phyloP scores from a whole-genome alignment of 1,284 basidiomycete species.

The Athelia sp. region DNA sequence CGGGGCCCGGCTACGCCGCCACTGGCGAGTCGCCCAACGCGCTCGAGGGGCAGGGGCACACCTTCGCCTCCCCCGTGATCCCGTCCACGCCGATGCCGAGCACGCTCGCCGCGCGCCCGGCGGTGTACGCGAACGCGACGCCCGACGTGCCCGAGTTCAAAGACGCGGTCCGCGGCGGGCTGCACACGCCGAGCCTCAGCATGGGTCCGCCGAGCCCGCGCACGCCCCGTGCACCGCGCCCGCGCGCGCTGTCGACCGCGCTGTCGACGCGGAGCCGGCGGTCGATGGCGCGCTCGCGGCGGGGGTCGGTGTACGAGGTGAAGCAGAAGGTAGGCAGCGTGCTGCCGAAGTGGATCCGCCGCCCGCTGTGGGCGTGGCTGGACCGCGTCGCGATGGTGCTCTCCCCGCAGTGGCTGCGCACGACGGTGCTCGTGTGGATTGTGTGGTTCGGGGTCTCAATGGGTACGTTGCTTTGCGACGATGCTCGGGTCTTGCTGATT shows the following conservation, averaged over 20 bases:
- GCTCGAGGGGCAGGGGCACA: slow-evolving; percentile 24
- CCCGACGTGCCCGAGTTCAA: slow-evolving; percentile 1
- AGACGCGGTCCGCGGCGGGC: background rate
- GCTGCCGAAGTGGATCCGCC: slow-evolving; percentile 42
- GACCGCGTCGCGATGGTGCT: slow-evolving; percentile 76
- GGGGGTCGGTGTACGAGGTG: slow-evolving; percentile 37
- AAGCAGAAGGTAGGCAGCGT: slow-evolving; percentile 32
- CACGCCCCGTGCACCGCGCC: background rate
- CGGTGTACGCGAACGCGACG: background rate
- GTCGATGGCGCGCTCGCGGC: slow-evolving; percentile 12
- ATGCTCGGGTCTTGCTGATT: too few relatives aligned
- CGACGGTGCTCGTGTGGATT: slow-evolving; percentile 82
- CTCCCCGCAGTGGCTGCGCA: slow-evolving; percentile 76
- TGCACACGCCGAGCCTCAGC: background rate
- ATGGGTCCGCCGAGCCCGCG: background rate
- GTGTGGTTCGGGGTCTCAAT: slow-evolving; percentile 81
- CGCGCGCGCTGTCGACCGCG: background rate
- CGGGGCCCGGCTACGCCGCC: slow-evolving; percentile 32
- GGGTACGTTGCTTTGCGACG: too few relatives aligned
- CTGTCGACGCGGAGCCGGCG: background rate
- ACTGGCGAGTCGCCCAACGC: slow-evolving; percentile 33
- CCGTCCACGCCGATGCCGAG: slow-evolving; percentile 16
- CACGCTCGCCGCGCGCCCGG: background rate
- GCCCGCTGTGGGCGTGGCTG: slow-evolving; percentile 61
- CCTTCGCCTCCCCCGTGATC: slow-evolving; percentile 27